These are phyloP conservation scores for Candida golubevii DNA, from an alignment of 805 yeast species.

Conservation along the genomic window DNA sequence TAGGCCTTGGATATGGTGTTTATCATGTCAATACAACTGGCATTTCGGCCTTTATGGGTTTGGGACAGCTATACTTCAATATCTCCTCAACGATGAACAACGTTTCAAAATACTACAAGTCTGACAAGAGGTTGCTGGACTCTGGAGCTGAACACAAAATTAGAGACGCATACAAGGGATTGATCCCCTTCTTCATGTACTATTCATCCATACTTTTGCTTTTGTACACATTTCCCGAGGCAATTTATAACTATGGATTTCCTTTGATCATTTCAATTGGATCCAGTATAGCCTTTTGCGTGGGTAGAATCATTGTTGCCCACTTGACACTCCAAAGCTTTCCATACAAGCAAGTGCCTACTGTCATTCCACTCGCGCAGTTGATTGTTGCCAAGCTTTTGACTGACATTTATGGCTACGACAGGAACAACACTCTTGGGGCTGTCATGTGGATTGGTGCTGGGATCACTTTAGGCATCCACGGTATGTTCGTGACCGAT, in stretches of 20 bases:
- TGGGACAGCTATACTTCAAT: slow-evolving; percentile 56
- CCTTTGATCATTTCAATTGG: slow-evolving; percentile 72
- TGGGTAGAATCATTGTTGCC: slow-evolving; percentile 86
- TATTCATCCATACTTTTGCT: slow-evolving; percentile 46
- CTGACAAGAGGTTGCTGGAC: slow-evolving; percentile 19
- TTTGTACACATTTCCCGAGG: slow-evolving; percentile 47
- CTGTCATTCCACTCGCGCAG: slow-evolving; percentile 59
- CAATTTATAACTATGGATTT: slow-evolving; percentile 41
- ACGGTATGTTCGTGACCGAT: slow-evolving; percentile 68
- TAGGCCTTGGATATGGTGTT: slow-evolving; percentile 24
- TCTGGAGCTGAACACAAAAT: slow-evolving; percentile 32
- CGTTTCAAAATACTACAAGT: slow-evolving; percentile 45
- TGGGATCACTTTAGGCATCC: slow-evolving; percentile 63
- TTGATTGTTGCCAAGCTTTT: slow-evolving; percentile 31
- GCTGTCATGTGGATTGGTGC: slow-evolving; percentile 62
- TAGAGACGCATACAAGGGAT: slow-evolving; percentile 44
- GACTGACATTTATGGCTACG: slow-evolving; percentile 34
- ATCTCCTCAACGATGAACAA: slow-evolving; percentile 63
- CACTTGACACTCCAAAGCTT: slow-evolving; percentile 78
- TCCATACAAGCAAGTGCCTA: slow-evolving; percentile 70
- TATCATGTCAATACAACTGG: slow-evolving; percentile 37
- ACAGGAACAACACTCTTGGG: slow-evolving; percentile 40
- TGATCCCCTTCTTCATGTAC: slow-evolving; percentile 64
- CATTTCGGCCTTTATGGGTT: slow-evolving; percentile 48
- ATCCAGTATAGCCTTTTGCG: slow-evolving; percentile 71